Conservation (phyloP, 345 rosid species). For the Rubroshorea leprosula region DNA sequence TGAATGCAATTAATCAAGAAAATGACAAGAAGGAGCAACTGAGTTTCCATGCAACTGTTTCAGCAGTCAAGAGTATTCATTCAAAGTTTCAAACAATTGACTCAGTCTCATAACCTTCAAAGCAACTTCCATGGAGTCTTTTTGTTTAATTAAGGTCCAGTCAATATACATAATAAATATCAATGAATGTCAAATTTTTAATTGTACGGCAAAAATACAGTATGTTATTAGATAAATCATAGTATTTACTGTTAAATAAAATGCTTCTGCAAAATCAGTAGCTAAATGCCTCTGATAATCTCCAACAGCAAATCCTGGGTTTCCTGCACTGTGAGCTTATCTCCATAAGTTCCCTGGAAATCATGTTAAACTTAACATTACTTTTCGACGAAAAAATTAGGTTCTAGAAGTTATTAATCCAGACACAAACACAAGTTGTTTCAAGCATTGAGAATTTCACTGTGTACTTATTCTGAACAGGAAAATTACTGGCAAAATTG, state of each 20-base stretch:
- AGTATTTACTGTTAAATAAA: background rate
- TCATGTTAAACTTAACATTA: slow-evolving; percentile 3
- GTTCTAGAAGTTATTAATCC: no score
- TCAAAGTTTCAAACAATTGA: background rate
- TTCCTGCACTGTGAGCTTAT: slow-evolving; percentile 21
- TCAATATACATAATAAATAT: no score
- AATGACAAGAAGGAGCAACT: slow-evolving; percentile 6
- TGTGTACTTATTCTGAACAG: background rate
- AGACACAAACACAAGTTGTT: no score
- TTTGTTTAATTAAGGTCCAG: no score
- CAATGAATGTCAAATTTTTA: background rate
- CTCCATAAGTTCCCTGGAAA: slow-evolving; percentile 35
- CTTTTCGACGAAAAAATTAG: no score
- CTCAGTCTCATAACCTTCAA: background rate
- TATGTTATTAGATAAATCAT: background rate
- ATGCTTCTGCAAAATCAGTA: background rate
- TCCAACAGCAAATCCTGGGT: slow-evolving; percentile 33
- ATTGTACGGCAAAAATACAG: background rate
- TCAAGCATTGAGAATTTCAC: no score
- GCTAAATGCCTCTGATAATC: slow-evolving; percentile 31
- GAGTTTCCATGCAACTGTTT: background rate
- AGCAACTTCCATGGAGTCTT: no score
- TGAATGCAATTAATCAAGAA: background rate
- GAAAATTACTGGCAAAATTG: background rate
- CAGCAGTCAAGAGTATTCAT: background rate